Base-by-base conservation (phyloP, 2,329 filamentous ascomycete genomes). In the Colletotrichum truncatum region DNA sequence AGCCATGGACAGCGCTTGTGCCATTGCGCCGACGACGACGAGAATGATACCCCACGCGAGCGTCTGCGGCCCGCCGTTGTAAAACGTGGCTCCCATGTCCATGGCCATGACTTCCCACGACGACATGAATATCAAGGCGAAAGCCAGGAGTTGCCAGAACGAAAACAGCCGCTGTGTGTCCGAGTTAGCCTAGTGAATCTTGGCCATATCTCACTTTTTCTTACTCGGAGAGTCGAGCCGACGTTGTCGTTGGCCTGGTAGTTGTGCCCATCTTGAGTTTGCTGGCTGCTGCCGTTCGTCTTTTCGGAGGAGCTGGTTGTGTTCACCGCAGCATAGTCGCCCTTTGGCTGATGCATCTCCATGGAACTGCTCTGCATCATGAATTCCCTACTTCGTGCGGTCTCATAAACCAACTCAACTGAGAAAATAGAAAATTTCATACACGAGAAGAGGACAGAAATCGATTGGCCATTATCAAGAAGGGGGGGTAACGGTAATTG, bases 1-100 rank as follows among this genome's bases (percentile, higher is more conserved):
- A 1, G 69, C 69, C 69, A 70, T 71, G 38, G 62, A 65, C 2
- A 65, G 26, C 4, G 62, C 62, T 57, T 65, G 56, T 3, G 62
- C 49, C 62, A 65, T 65, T 2, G 62, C 62, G 12, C 62, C 62
- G 18, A 65, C 48, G 26, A 65, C 62, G 6, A 65, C 62, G 26
- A 65, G 48, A 11, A 65, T 32, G 7, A 65, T 65, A 4, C 62
- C 62, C 62, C 62, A 65, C 8, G 62, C 62, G 6, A 65, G 62
- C 8, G 62, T 65, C 48, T 65, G 62, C 48, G 56, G 62, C 1
- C 62, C 62, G 48, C 62, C 62, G 26, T 65, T 65, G 18, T 65
- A 65, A 10, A 65, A 65, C 0, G 62, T 65, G 6, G 62, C 62
- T 4, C 62, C 62, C 62, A 65, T 65, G 57, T 65, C 62, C 62